A percentile compares a stretch with the other conserved stretches of the same genome.
Conservation (phyloP, 345 rosid species). For the Sapria himalayana region DNA sequence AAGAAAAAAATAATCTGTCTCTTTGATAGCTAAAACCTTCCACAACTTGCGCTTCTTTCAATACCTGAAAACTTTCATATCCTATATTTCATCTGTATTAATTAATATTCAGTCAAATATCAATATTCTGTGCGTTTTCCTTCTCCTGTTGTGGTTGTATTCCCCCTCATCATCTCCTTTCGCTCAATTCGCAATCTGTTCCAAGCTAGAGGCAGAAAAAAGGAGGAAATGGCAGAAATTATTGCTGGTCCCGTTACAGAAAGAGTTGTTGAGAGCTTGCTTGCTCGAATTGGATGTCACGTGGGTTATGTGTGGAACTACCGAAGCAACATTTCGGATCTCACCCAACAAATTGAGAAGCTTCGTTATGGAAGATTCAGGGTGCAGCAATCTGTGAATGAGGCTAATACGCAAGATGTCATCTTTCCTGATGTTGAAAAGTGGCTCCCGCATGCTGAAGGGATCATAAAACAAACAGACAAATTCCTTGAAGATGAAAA, state of each 20-base stretch:
- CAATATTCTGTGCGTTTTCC: too few species aligned
- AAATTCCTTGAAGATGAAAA: not conserved
- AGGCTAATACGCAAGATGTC: constrained; percentile 3
- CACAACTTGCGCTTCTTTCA: too few species aligned
- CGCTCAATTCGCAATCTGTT: too few species aligned
- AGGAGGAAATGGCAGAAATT: not conserved
- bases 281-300: not conserved
- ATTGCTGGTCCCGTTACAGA: not conserved
- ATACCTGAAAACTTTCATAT: too few species aligned
- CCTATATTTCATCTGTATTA: too few species aligned
- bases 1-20: too few species aligned
- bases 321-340: constrained; percentile 5
- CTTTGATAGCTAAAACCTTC: too few species aligned
- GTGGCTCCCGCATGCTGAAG: constrained; percentile 4
- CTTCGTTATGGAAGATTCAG: not conserved
- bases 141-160: too few species aligned
- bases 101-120: too few species aligned
- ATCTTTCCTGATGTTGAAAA: not conserved
- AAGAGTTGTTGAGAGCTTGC: not conserved
- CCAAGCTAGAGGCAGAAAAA: not conserved
- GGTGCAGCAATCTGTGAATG: not conserved
- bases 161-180: too few species aligned
- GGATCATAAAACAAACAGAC: not conserved
- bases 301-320: constrained; percentile 4
- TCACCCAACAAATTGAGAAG: constrained; percentile 1